Conservation (phyloP, 2,329 filamentous ascomycete species). For the Cytospora paraplurivora region DNA sequence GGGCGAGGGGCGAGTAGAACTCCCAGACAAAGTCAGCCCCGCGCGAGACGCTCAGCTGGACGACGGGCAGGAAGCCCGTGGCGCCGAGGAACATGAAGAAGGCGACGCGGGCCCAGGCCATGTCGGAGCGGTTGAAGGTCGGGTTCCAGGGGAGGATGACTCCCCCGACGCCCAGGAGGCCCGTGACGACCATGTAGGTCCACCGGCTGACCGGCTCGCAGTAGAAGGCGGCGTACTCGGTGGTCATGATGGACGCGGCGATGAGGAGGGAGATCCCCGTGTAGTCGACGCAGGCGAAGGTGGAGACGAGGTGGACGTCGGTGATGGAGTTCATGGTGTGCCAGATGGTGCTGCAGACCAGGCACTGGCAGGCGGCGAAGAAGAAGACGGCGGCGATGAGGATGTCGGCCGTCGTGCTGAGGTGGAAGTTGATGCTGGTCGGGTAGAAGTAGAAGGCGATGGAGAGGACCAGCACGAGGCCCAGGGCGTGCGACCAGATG, state of each 20-base stretch:
- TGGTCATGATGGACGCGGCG: constrained; percentile 95
- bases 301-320: constrained; percentile 84
- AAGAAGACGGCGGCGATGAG: constrained; percentile 94
- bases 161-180: constrained; percentile 78
- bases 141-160: constrained; percentile 96
- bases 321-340: constrained; percentile 99
- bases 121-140: constrained; percentile 86
- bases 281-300: constrained; percentile 97
- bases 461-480: constrained; percentile 82
- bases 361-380: constrained; percentile 90
- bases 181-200: constrained; percentile 82
- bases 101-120: constrained; percentile 88
- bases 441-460: constrained; percentile 98
- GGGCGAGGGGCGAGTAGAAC: constrained; percentile 86
- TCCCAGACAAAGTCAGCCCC: constrained; percentile 79
- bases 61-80: constrained; percentile 85
- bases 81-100: constrained; percentile 88
- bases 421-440: constrained; percentile 78
- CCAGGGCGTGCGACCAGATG: constrained; percentile 95
- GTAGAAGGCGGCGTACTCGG: constrained; percentile 98
- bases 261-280: constrained; percentile 95
- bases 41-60: constrained; percentile 78
- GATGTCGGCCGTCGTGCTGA: constrained; percentile 85
- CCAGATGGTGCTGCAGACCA: constrained; percentile 95
- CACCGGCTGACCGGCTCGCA: constrained; percentile 88